These are phyloP conservation scores for Aureobasidium sp. DNA, from an alignment of 2,329 filamentous ascomycete genomes.

Conservation along the genomic window DNA sequence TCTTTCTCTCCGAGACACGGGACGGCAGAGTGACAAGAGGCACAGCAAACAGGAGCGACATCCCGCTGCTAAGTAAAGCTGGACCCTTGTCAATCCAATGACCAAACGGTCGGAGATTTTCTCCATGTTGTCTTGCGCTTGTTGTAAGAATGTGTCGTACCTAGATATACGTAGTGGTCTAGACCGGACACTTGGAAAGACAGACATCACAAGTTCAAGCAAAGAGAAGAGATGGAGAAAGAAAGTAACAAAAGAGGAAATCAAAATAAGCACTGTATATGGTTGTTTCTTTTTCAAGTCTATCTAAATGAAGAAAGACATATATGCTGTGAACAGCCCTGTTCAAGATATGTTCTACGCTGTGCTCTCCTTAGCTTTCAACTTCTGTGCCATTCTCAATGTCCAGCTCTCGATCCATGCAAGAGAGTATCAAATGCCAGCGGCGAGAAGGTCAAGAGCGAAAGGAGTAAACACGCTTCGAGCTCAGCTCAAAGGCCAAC, in stretches of 20 bases:
- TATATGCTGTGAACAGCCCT: neutral
- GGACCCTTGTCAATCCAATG: neutral
- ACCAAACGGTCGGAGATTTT: neutral
- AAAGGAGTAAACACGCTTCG: neutral
- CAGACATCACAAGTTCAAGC: neutral
- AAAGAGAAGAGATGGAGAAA: neutral
- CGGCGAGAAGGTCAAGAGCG: neutral
- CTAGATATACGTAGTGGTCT: neutral
- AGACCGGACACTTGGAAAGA: neutral
- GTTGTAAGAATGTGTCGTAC: neutral
- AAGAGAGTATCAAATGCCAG: slow-evolving; percentile 5
- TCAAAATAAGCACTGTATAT: neutral
- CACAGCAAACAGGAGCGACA: neutral
- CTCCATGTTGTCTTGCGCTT: neutral
- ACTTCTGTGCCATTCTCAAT: neutral
- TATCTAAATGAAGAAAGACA: neutral
- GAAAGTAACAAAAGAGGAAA: neutral
- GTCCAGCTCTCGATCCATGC: slow-evolving; percentile 7
- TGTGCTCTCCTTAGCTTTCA: neutral
- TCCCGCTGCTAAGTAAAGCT: neutral
- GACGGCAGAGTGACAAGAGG: neutral
- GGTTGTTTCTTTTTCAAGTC: neutral
- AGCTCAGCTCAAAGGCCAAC: slow-evolving; percentile 15
- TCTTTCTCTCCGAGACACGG: neutral
- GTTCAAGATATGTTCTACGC: neutral